Evolutionary conservation across 768 basidiomycete genomes (phyloP), one percentile per base, ranked within the genome.

Genomic region (Lentinus brumalis): DNA sequence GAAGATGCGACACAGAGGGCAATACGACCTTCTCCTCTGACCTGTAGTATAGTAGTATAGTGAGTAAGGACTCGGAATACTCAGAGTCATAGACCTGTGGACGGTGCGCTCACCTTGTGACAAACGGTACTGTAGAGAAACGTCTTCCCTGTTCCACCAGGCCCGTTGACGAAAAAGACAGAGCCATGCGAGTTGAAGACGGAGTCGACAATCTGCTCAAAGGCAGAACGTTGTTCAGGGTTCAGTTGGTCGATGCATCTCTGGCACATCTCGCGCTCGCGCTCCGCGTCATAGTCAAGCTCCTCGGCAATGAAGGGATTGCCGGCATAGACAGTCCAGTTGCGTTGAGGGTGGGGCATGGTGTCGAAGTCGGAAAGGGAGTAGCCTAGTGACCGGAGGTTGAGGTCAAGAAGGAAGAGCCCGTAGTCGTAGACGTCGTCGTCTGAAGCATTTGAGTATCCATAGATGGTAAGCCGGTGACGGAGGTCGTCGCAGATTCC

Each of bases 401-500:
- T 53, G 4, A 66, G 26, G 30, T 79, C 60, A 39, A 83, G 68
- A 1, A 79, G 71, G 62, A 63, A 75, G 2, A 83, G 77, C 9
- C 79, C 79, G 74, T 77, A 79, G 57, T 80, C 76, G 66, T 69
- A 75, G 3, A 77, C 53, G n/a, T 75, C 50, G 2, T 74, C 76
- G 1, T 74, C 58, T 14, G 76, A 67, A 2, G 73, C 2, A 63
- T 53, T 4, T 10, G 41, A 5, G 32, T n/a, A n/a, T n/a, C n/a
- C n/a, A n/a, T n/a, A n/a, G n/a, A n/a, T 10, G 11, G 47, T 45
- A 2, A 81, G 67, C 0, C 57, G 54, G 45, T 65, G 49, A 5
- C 18, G 35, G 2, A 82, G 67, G 57, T 82, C 77, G 71, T 82
- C 77, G 70, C 79, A 81, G 4, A 83, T 78, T 16, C 68, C 30